phyloP scores from a whole-genome alignment of 2,329 filamentous ascomycete species.

The Cylindrodendrum hubeiense region DNA sequence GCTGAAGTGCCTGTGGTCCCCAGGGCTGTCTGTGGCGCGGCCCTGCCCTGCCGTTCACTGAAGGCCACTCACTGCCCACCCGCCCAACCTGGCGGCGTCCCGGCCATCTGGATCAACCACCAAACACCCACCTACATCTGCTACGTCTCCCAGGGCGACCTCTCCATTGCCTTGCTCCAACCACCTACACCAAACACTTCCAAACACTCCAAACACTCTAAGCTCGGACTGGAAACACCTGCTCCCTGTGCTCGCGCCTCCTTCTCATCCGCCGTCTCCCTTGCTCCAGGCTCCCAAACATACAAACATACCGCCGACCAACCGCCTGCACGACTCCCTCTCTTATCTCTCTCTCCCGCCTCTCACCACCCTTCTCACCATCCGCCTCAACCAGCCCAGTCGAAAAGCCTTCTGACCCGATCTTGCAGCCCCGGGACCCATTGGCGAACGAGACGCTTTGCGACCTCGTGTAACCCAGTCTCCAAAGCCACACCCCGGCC shows the following conservation, averaged over 20 bases:
- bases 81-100: slow-evolving; percentile 41
- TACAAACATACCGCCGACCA: neutral
- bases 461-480: slow-evolving; percentile 42
- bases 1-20: neutral
- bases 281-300: neutral
- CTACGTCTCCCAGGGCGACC: slow-evolving; percentile 24
- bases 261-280: neutral
- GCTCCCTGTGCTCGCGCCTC: neutral
- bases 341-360: slow-evolving; percentile 34
- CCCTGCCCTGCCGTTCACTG: slow-evolving; percentile 14
- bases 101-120: slow-evolving; percentile 46
- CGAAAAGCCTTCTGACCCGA: slow-evolving; percentile 39
- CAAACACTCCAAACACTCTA: slow-evolving; percentile 11
- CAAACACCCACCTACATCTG: slow-evolving; percentile 28
- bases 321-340: neutral
- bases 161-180: slow-evolving; percentile 20
- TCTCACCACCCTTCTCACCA: slow-evolving; percentile 24
- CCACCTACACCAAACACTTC: slow-evolving; percentile 22
- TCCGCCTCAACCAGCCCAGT: slow-evolving; percentile 18
- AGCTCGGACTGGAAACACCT: slow-evolving; percentile 16
- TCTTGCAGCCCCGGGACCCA: slow-evolving; percentile 38
- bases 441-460: slow-evolving; percentile 46
- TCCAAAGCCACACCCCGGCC: slow-evolving; percentile 35
- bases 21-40: slow-evolving; percentile 13
- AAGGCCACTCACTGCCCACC: slow-evolving; percentile 42